Base-by-base conservation (phyloP, 1,284 basidiomycete species). In the Trametes hirsuta region DNA sequence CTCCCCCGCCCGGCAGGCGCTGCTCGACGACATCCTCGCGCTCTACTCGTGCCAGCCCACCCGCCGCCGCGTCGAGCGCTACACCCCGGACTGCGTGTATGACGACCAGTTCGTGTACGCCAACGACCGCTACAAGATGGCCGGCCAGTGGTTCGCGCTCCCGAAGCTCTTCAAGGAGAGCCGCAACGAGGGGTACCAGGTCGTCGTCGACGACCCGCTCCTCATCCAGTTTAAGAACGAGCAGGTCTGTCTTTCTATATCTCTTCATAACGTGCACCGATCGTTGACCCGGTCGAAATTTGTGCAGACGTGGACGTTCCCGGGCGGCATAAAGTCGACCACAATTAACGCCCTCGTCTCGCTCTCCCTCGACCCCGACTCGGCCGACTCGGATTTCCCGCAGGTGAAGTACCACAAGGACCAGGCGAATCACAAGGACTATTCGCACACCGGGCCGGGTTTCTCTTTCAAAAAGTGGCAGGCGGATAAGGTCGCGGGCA, bases 341-440 rank as follows among this genome's bases (percentile, higher is more conserved):
- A 74, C 72, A 2, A 72, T 74, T 57, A 74, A 73, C 61, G 72
- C 70, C 22, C 62, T 72, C 42, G 72, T 72, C 22, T 70, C 67
- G 9, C 64, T 73, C 37, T 70, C 71, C 6, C 69, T 73, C 34
- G 72, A 75, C 42, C 71, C 70, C 8, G 68, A 51, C 22, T 69
- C 69, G n/a, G 68, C 66, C 21, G 67, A 73, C 59, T 71, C 71
- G 15, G 71, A 74, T 54, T 74, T 75, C 36, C 64, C 66, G 21
- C 71, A 70, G 48, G 57, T 74, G 64, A 74, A 74, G 64, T 73
- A 74, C 62, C 71, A 75, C 62, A 74, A 75, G 62, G 69, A 74
- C 53, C 71, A 75, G 58, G 72, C 72, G 30, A 74, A 75, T 61
- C 62, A 63, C 50, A 72, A 73, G 61, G 72, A 75, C 63, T 73